Evolutionary conservation across 2,329 filamentous ascomycete species (phyloP).

Genomic region (Fusarium chlamydosporum): DNA sequence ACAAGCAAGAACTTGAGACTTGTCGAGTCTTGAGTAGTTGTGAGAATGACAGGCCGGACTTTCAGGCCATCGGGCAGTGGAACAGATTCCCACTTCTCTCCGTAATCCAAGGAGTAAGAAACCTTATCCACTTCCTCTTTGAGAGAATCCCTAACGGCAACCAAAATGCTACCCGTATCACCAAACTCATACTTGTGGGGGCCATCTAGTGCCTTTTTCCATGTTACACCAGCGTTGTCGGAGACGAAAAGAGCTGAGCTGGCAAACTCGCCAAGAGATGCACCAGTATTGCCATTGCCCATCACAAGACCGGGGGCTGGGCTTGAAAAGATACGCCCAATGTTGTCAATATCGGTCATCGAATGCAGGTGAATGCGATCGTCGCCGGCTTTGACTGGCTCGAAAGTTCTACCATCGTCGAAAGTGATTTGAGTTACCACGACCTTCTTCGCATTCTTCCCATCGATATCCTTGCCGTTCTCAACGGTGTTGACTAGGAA

Average conservation of each 20-base stretch:
- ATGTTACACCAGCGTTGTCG: constrained; percentile 89
- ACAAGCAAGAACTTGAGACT: constrained; percentile 90
- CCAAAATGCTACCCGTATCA: constrained; percentile 88
- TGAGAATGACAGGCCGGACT: constrained; percentile 80
- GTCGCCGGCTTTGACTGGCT: constrained; percentile 76
- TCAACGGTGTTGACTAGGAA: constrained; percentile 90
- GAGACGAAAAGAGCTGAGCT: constrained; percentile 89
- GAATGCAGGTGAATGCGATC: constrained; percentile 89
- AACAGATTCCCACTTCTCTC: constrained; percentile 83
- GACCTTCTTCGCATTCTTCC: constrained; percentile 71
- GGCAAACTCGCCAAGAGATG: constrained; percentile 76
- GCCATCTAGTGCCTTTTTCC: constrained; percentile 80
- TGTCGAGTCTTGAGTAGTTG: constrained; percentile 92
- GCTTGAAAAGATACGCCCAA: constrained; percentile 91
- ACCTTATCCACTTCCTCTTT: constrained; percentile 71
- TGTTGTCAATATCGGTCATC: constrained; percentile 85
- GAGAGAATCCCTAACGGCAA: constrained; percentile 83
- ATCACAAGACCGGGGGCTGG: constrained; percentile 93
- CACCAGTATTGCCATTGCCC: constrained; percentile 92
- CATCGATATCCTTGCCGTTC: constrained; percentile 83
- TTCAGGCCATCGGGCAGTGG: constrained; percentile 76
- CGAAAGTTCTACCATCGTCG: constrained; percentile 92
- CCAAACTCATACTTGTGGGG: constrained; percentile 98
- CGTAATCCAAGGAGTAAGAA: constrained; percentile 89
- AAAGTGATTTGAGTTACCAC: constrained; percentile 89